These are phyloP conservation scores for Tylopilus sp. DNA, from an alignment of 1,284 basidiomycete genomes.

Conservation along the genomic window DNA sequence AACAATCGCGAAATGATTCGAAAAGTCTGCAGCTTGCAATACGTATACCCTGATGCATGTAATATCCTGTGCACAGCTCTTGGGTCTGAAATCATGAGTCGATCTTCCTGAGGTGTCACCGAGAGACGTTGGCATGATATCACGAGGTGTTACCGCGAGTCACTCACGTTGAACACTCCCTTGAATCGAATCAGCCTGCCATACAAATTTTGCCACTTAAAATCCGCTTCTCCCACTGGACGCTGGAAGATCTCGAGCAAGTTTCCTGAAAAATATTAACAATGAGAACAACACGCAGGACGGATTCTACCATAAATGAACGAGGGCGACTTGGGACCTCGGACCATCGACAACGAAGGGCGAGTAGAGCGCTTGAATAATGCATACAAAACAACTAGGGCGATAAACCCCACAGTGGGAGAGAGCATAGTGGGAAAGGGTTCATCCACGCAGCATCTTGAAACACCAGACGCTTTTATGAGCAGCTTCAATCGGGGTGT, in stretches of 20 bases:
- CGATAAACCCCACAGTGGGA: slow-evolving; percentile 9
- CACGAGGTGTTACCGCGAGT: background rate
- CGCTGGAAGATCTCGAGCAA: slow-evolving; percentile 37
- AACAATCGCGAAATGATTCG: slow-evolving; percentile 43
- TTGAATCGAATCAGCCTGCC: slow-evolving; percentile 43
- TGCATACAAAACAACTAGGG: slow-evolving; percentile 22
- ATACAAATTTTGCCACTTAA: slow-evolving; percentile 44
- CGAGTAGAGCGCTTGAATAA: slow-evolving; percentile 22
- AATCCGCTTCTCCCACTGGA: slow-evolving; percentile 43
- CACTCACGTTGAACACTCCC: slow-evolving; percentile 35
- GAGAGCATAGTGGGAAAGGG: slow-evolving; percentile 6
- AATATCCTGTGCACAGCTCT: slow-evolving; percentile 58
- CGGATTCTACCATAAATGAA: slow-evolving; percentile 41
- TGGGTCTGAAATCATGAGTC: slow-evolving; percentile 48
- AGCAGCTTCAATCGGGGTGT: background rate
- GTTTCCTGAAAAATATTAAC: slow-evolving; percentile 30
- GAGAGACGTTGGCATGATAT: background rate
- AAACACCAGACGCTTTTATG: background rate
- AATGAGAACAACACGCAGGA: background rate
- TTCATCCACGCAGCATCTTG: background rate
- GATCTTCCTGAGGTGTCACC: slow-evolving; percentile 31
- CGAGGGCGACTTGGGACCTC: slow-evolving; percentile 44
- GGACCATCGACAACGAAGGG: slow-evolving; percentile 39
- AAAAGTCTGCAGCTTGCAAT: slow-evolving; percentile 46
- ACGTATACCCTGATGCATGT: slow-evolving; percentile 51